Conservation (phyloP, 2,329 filamentous ascomycete species). For the Calonectria pteridis region DNA sequence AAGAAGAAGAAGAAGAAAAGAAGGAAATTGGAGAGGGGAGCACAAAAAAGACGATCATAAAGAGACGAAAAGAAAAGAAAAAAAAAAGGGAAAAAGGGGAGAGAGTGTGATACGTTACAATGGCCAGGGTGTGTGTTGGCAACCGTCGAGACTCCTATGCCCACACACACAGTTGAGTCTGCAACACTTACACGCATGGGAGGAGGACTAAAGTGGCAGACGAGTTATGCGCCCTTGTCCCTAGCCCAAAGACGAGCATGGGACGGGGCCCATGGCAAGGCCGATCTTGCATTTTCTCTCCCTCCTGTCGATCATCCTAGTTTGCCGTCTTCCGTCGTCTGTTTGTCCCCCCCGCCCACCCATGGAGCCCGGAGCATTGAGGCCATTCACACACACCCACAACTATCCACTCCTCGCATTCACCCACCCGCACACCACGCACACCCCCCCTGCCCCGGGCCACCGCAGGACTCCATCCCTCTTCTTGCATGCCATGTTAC, state of each 20-base stretch:
- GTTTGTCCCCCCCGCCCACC: neutral
- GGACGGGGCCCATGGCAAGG: constrained; percentile 19
- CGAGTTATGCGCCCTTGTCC: constrained; percentile 15
- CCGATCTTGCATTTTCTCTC: constrained; percentile 26
- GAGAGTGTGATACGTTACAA: constrained; percentile 1
- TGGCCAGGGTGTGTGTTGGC: neutral
- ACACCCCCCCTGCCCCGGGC: constrained; percentile 1
- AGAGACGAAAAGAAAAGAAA: neutral
- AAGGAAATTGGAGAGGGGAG: neutral
- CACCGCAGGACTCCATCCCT: neutral
- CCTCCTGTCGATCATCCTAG: constrained; percentile 20
- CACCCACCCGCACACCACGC: neutral
- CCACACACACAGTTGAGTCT: constrained; percentile 1
- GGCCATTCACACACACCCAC: neutral
- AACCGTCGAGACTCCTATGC: neutral
- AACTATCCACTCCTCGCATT: constrained; percentile 5
- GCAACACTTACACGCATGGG: neutral
- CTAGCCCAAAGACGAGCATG: neutral
- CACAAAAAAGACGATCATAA: neutral
- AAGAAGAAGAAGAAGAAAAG: neutral
- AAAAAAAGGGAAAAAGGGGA: neutral
- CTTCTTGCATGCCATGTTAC: neutral
- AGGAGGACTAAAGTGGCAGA: neutral
- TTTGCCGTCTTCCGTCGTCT: neutral
- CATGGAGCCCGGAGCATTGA: neutral